Conservation (phyloP, 2,329 filamentous ascomycete species). For the Massarina eburnea region DNA sequence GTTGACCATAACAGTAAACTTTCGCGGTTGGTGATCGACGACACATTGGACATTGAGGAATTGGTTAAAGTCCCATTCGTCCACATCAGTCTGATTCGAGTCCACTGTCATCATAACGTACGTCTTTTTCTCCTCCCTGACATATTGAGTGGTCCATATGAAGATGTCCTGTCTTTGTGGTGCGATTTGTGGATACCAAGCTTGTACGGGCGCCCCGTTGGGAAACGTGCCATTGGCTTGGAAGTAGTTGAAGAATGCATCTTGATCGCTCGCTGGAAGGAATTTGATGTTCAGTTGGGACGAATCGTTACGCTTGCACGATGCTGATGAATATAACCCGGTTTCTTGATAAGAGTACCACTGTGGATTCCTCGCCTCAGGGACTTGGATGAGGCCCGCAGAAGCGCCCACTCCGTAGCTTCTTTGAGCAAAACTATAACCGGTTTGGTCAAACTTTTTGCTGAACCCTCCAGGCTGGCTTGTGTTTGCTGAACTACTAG, state of each 20-base stretch:
- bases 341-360: constrained; percentile 6
- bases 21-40: background rate
- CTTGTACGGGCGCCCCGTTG: background rate
- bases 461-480: background rate
- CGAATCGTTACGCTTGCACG: constrained; percentile 3
- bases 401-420: constrained; percentile 7
- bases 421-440: constrained; percentile 4
- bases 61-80: constrained; percentile 5
- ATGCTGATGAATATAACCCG: background rate
- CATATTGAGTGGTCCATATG: constrained; percentile 2
- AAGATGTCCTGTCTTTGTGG: constrained; percentile 7
- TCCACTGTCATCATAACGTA: constrained; percentile 1
- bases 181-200: background rate
- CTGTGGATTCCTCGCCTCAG: background rate
- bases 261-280: background rate
- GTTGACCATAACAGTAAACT: constrained; percentile 4
- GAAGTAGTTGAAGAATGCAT: background rate
- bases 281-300: constrained; percentile 1
- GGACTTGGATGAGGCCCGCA: constrained; percentile 2
- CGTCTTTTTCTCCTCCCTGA: background rate
- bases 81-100: background rate
- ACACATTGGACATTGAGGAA: constrained; percentile 4
- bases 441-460: constrained; percentile 3
- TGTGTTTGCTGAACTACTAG: constrained; percentile 2
- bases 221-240: constrained; percentile 2